Conservation (phyloP, 495 filamentous ascomycete genomes). For the Aspergillus mulundensis region DNA sequence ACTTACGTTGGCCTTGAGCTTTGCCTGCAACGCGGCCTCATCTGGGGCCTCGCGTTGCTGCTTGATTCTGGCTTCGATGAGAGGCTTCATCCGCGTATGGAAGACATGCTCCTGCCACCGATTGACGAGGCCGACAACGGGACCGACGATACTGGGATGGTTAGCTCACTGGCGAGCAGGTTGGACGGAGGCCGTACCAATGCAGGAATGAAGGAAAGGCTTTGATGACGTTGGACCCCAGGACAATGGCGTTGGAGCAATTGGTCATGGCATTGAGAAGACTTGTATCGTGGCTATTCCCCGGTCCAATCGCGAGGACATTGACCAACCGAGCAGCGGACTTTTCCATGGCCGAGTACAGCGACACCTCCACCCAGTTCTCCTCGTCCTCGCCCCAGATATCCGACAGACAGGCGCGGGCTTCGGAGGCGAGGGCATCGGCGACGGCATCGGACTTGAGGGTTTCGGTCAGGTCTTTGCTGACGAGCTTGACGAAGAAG, state of each 20-base stretch:
- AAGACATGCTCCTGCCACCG: slow-evolving; percentile 9
- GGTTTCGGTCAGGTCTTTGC: slow-evolving; percentile 13
- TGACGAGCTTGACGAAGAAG: slow-evolving; percentile 15
- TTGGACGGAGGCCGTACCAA: too few species aligned
- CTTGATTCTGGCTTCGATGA: slow-evolving; percentile 7
- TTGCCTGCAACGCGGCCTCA: slow-evolving; percentile 1
- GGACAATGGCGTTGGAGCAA: slow-evolving; percentile 13
- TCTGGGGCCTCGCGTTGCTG: slow-evolving; percentile 3
- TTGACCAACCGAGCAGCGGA: slow-evolving; percentile 10
- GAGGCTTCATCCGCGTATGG: slow-evolving; percentile 12
- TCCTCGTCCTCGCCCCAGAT: slow-evolving; percentile 13
- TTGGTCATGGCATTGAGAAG: slow-evolving; percentile 11
- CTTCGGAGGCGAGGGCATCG: slow-evolving; percentile 7
- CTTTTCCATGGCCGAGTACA: slow-evolving; percentile 14
- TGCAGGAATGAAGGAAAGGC: slow-evolving; percentile 11
- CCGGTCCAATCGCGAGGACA: slow-evolving; percentile 12
- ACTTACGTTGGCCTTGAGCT: slow-evolving; percentile 2
- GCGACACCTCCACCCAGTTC: slow-evolving; percentile 5
- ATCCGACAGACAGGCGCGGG: slow-evolving; percentile 11
- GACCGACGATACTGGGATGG: slow-evolving; percentile 4
- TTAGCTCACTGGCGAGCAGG: background rate
- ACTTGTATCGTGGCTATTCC: background rate
- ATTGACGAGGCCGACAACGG: slow-evolving; percentile 11
- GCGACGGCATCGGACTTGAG: slow-evolving; percentile 7
- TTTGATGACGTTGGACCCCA: slow-evolving; percentile 13